Base-by-base conservation (phyloP, 345 rosid genomes). In the Mangifera indica region DNA sequence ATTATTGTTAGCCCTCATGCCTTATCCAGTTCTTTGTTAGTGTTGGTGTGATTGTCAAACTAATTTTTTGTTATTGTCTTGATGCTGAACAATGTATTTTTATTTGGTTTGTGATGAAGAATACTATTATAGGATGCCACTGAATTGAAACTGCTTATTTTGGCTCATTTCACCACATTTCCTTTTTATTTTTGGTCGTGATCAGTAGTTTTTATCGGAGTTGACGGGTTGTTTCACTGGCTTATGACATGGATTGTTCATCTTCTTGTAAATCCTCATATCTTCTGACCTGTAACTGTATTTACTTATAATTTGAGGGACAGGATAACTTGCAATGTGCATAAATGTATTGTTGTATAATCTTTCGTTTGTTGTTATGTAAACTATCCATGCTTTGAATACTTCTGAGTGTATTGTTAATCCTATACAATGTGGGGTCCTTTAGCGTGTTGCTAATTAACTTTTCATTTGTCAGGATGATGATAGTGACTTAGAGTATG, bases 401-500 rank as follows among this genome's bases (percentile, higher is more conserved):
- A 34, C 0, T n/a, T n/a, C 12, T 45, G n/a, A 45, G 32, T n/a
- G 54, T 45, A 60, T 60, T 20, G 12, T 40, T 22, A 32, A 0
- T 54, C 61, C 12, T 58, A 10, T 58, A 44, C 3, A 17, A 45
- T 18, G 56, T 20, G 1, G 3, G 29, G 29, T 67, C 29, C 5
- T 58, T 22, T 73, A 66, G n/a, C 11, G 17, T 32, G 21, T 18
- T 56, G 60, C 57, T 63, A 18, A 56, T 68, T 24, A 37, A 22
- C 49, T 37, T 63, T 53, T 75, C 65, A 45, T 67, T 60, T 60
- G 81, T 73, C 85, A 95, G 99, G 96, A 92, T 76, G 96, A 91
- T 75, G 96, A 92, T 42, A 92, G 98, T 82, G 98, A 92, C 81
- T 74, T 91, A 58, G 99, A 95, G 59, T 89, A 72, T 62, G 99